phyloP scores from a whole-genome alignment of 768 basidiomycete genomes.

The Lentinula lateritia region DNA sequence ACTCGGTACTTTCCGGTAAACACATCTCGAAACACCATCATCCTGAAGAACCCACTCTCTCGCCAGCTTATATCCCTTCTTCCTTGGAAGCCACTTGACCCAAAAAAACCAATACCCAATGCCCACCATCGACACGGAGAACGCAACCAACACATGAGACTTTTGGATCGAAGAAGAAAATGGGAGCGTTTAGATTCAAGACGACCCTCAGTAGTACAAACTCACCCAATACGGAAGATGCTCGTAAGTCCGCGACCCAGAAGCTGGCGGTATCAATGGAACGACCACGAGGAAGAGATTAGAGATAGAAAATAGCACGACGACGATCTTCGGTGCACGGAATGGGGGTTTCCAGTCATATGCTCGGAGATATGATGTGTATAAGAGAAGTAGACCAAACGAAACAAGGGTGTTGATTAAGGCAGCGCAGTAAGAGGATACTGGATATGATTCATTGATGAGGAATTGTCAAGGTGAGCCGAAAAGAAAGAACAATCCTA shows the following conservation, averaged over 20 bases:
- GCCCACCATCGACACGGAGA: slow-evolving; percentile 43
- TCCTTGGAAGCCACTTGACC: slow-evolving; percentile 43
- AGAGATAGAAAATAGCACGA: slow-evolving; percentile 54
- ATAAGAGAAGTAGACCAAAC: slow-evolving; percentile 57
- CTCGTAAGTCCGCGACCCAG: slow-evolving; percentile 47
- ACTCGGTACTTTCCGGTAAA: slow-evolving; percentile 36
- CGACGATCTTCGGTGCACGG: slow-evolving; percentile 42
- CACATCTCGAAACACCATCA: slow-evolving; percentile 54
- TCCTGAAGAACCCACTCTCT: slow-evolving; percentile 43
- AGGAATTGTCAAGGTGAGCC: neutral
- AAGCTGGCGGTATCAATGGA: slow-evolving; percentile 57
- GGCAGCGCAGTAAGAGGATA: slow-evolving; percentile 51
- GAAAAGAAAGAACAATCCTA: neutral
- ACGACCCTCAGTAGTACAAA: slow-evolving; percentile 3
- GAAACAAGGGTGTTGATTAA: slow-evolving; percentile 58
- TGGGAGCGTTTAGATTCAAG: neutral
- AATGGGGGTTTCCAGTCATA: slow-evolving; percentile 66
- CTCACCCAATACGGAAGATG: slow-evolving; percentile 67
- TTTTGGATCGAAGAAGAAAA: slow-evolving; percentile 13
- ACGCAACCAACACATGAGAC: slow-evolving; percentile 45
- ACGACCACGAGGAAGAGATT: slow-evolving; percentile 60
- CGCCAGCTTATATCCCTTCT: slow-evolving; percentile 42
- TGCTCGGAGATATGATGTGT: slow-evolving; percentile 34
- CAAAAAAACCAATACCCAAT: slow-evolving; percentile 53
- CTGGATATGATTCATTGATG: slow-evolving; percentile 23